Conservation (phyloP, 495 filamentous ascomycete species). For the Acidiella bohemica region DNA sequence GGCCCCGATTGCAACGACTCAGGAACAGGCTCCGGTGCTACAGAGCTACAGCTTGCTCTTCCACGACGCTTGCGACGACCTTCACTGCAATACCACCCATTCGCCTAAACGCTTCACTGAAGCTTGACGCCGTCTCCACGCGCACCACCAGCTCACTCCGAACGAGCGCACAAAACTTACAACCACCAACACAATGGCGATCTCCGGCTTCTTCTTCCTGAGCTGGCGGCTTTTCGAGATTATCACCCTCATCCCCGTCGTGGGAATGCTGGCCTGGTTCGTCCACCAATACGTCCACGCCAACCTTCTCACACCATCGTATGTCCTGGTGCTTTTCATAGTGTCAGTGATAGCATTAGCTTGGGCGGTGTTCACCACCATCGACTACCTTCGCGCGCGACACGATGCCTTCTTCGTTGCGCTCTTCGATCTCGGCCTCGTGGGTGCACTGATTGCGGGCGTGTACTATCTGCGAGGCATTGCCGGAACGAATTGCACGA, state of each 20-base stretch:
- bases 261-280: slow-evolving; percentile 84
- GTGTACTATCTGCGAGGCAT: slow-evolving; percentile 67
- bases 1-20: too few relatives aligned
- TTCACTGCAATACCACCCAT: too few relatives aligned
- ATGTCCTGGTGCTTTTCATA: slow-evolving; percentile 85
- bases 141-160: background rate
- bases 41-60: too few relatives aligned
- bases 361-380: slow-evolving; percentile 69
- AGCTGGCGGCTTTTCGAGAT: slow-evolving; percentile 74
- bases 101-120: too few relatives aligned
- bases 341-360: slow-evolving; percentile 63
- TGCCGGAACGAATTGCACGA: slow-evolving; percentile 48
- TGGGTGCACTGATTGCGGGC: slow-evolving; percentile 69
- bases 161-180: slow-evolving; percentile 1
- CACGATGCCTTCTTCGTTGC: slow-evolving; percentile 63
- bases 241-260: slow-evolving; percentile 69
- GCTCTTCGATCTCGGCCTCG: slow-evolving; percentile 64
- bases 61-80: too few relatives aligned
- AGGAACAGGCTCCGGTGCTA: too few relatives aligned
- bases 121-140: background rate
- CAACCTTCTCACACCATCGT: slow-evolving; percentile 62
- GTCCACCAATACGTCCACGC: slow-evolving; percentile 56
- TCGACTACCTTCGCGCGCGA: slow-evolving; percentile 60
- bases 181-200: slow-evolving; percentile 18
- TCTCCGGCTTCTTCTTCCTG: slow-evolving; percentile 61